Evolutionary conservation across 495 filamentous ascomycete genomes (phyloP).

Genomic region (Xylona heveae): DNA sequence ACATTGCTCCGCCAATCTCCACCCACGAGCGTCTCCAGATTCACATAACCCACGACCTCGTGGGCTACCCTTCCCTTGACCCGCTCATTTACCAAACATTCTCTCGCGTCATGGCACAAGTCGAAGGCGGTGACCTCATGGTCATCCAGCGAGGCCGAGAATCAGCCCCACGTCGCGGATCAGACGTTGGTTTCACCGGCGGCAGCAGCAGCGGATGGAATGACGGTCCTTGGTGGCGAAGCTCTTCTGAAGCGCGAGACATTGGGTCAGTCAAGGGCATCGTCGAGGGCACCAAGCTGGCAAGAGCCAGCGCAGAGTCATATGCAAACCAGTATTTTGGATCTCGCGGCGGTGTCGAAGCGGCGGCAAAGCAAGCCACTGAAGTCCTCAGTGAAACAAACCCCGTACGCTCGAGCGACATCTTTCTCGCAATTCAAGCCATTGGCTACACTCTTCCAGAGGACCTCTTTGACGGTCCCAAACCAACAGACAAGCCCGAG

Average conservation of each 20-base stretch:
- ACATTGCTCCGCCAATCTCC: slow-evolving; percentile 87
- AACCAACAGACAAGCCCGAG: slow-evolving; percentile 26
- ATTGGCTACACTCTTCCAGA: slow-evolving; percentile 37
- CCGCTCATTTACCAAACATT: slow-evolving; percentile 86
- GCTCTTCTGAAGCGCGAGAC: slow-evolving; percentile 42
- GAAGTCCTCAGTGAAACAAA: slow-evolving; percentile 61
- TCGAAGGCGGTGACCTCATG: slow-evolving; percentile 92
- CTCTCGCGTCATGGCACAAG: slow-evolving; percentile 91
- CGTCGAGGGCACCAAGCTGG: slow-evolving; percentile 74
- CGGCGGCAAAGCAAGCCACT: slow-evolving; percentile 53
- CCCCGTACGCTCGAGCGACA: slow-evolving; percentile 75
- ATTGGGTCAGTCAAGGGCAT: slow-evolving; percentile 64
- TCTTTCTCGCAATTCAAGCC: slow-evolving; percentile 87
- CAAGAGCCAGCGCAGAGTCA: slow-evolving; percentile 64
- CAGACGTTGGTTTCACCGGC: slow-evolving; percentile 36
- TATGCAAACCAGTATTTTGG: slow-evolving; percentile 71
- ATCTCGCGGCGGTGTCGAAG: slow-evolving; percentile 53
- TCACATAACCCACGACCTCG: slow-evolving; percentile 88
- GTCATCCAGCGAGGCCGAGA: slow-evolving; percentile 88
- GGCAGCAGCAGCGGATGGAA: slow-evolving; percentile 42
- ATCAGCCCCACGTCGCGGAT: slow-evolving; percentile 43
- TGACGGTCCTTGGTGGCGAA: slow-evolving; percentile 93
- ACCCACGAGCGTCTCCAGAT: slow-evolving; percentile 96
- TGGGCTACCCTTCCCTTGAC: slow-evolving; percentile 85
- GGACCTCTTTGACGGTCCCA: slow-evolving; percentile 44